A percentile compares a stretch with the other conserved stretches of the same genome.
phyloP scores from a whole-genome alignment of 805 yeast species.

The Yamadazyma endophytica region DNA sequence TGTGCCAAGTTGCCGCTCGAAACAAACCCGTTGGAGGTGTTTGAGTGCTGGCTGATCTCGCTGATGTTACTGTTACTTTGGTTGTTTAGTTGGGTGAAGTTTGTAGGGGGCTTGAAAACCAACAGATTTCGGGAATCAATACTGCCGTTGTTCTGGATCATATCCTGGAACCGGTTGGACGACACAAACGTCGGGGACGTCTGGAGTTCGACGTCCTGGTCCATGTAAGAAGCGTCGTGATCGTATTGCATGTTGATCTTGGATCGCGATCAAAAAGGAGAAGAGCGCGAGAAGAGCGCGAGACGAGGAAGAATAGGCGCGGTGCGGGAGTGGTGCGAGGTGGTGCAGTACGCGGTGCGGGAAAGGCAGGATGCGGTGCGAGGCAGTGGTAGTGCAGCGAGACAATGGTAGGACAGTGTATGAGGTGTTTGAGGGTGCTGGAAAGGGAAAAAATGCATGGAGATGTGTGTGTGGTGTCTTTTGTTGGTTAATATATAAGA shows the following conservation, averaged over 20 bases:
- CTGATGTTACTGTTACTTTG: constrained; percentile 36
- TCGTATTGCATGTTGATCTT: constrained; percentile 3
- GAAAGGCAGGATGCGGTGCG: too few species aligned
- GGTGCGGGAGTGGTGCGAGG: too few species aligned
- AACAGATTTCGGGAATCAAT: constrained; percentile 29
- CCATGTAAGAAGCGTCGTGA: constrained; percentile 35
- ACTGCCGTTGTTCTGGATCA: constrained; percentile 16
- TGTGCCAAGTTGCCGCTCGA: constrained; percentile 17
- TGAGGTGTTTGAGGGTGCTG: too few species aligned
- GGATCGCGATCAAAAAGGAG: too few species aligned
- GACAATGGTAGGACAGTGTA: too few species aligned
- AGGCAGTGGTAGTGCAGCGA: too few species aligned
- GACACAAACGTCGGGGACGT: constrained; percentile 12
- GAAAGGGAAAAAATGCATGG: too few species aligned
- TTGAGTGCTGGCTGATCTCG: constrained; percentile 24
- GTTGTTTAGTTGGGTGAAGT: constrained; percentile 37
- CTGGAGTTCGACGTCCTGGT: constrained; percentile 24
- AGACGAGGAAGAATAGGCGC: too few species aligned
- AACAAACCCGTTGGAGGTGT: constrained; percentile 1
- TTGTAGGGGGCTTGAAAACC: constrained; percentile 37
- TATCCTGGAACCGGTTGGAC: constrained; percentile 23
- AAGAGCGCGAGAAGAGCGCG: too few species aligned
- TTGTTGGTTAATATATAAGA: too few species aligned
- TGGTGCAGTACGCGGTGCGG: too few species aligned
- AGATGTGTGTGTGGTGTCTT: too few species aligned